These are phyloP conservation scores for Cordyceps cateniannulata DNA, from an alignment of 2,329 filamentous ascomycete genomes.

Conservation along the genomic window DNA sequence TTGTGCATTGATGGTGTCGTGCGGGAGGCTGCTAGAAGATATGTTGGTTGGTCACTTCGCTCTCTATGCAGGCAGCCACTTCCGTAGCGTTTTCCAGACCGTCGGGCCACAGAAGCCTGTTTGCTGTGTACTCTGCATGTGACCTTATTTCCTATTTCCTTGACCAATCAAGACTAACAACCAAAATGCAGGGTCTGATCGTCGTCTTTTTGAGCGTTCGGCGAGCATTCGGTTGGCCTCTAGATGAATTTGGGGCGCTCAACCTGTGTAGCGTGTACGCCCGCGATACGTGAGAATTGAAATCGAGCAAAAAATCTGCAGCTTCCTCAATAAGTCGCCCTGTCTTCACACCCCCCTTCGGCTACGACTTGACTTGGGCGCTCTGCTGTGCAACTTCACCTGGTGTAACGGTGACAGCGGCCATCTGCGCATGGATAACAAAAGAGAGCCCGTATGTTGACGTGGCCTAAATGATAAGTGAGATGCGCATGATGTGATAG, in stretches of 20 bases:
- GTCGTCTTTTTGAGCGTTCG: neutral
- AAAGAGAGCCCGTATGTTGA: neutral
- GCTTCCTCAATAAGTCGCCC: neutral
- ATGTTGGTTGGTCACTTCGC: constrained; percentile 1
- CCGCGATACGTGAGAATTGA: neutral
- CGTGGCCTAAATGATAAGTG: neutral
- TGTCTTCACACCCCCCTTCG: neutral
- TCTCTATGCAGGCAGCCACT: neutral
- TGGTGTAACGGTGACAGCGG: neutral
- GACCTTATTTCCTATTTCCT: neutral
- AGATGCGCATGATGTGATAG: neutral
- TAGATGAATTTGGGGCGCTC: neutral
- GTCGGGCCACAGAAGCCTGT: neutral
- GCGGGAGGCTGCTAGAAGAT: neutral
- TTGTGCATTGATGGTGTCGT: neutral
- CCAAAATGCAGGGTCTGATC: neutral
- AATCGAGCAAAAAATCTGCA: neutral
- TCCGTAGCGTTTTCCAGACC: neutral
- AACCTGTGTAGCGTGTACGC: neutral
- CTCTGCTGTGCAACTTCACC: neutral
- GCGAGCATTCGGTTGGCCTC: too few relatives aligned
- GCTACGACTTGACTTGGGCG: neutral
- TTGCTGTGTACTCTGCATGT: neutral
- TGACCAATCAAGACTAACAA: neutral
- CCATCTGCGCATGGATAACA: neutral